Percentiles rank a stretch among this genome's conserved stretches.
Conservation (phyloP, 2,329 filamentous ascomycete species). For the Sporothrix pseudoabietina region DNA sequence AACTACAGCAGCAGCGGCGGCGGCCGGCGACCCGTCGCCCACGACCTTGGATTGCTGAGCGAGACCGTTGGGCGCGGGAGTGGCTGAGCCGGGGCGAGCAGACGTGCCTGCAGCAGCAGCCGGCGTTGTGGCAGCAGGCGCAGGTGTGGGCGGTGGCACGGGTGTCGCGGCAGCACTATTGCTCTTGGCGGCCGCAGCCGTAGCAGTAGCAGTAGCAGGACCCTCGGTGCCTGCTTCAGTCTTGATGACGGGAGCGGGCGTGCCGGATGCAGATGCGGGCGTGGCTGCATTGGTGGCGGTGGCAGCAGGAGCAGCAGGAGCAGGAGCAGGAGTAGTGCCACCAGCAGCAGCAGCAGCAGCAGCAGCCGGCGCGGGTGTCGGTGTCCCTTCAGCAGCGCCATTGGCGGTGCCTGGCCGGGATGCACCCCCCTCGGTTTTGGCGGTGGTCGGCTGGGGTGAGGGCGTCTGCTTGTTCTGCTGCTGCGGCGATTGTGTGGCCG, state of each 20-base stretch:
- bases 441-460: constrained; percentile 3
- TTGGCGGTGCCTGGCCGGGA: constrained; percentile 27
- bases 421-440: constrained; percentile 43
- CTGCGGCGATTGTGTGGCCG: constrained; percentile 47
- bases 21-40: constrained; percentile 35
- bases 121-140: not conserved
- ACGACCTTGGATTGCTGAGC: constrained; percentile 28
- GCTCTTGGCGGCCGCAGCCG: not conserved
- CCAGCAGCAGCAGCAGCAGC: not conserved
- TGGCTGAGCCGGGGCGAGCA: constrained; percentile 8
- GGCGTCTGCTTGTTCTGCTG: constrained; percentile 27
- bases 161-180: constrained; percentile 8
- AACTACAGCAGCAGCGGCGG: constrained; percentile 37
- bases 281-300: constrained; percentile 13
- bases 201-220: constrained; percentile 30
- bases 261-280: constrained; percentile 20
- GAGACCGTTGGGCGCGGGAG: not conserved
- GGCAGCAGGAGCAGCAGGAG: not conserved
- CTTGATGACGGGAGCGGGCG: constrained; percentile 19
- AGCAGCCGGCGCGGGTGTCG: not conserved
- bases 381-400: constrained; percentile 20
- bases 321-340: not conserved
- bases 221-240: constrained; percentile 25
- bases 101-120: not conserved
- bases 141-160: not conserved